Conservation (phyloP, 768 basidiomycete species). For the Mycena leptocephala region DNA sequence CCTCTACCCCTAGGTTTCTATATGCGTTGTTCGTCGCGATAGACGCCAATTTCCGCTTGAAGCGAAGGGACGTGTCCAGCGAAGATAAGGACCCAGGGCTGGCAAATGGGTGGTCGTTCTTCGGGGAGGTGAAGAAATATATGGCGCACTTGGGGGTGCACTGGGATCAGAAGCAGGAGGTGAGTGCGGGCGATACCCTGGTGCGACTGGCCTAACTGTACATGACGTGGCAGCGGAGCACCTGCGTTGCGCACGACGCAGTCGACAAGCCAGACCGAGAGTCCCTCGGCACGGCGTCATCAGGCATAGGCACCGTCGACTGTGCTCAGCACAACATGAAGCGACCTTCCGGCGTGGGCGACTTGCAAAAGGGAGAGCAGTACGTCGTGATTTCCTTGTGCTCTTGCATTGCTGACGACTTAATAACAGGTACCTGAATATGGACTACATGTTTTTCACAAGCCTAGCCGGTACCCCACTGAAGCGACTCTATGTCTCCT, state of each 20-base stretch:
- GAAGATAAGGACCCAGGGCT: neutral
- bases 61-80: constrained; percentile 24
- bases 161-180: constrained; percentile 1
- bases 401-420: neutral
- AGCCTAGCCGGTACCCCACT: constrained; percentile 29
- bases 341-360: constrained; percentile 30
- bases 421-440: constrained; percentile 34
- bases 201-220: no score
- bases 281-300: constrained; percentile 22
- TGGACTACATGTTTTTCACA: constrained; percentile 46
- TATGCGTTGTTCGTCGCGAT: constrained; percentile 26
- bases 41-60: constrained; percentile 43
- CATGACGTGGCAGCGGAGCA: neutral
- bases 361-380: constrained; percentile 37
- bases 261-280: constrained; percentile 29
- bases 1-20: neutral
- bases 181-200: no score
- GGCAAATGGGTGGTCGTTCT: neutral
- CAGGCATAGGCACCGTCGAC: constrained; percentile 35
- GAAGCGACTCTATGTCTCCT: constrained; percentile 34
- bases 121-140: neutral
- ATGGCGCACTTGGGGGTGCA: neutral
- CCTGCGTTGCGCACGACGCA: neutral
- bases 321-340: constrained; percentile 37
- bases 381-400: neutral